A percentile compares a stretch with the other conserved stretches of the same genome.
Conservation (phyloP, 2,329 filamentous ascomycete genomes). For the Rutstroemia sp. region DNA sequence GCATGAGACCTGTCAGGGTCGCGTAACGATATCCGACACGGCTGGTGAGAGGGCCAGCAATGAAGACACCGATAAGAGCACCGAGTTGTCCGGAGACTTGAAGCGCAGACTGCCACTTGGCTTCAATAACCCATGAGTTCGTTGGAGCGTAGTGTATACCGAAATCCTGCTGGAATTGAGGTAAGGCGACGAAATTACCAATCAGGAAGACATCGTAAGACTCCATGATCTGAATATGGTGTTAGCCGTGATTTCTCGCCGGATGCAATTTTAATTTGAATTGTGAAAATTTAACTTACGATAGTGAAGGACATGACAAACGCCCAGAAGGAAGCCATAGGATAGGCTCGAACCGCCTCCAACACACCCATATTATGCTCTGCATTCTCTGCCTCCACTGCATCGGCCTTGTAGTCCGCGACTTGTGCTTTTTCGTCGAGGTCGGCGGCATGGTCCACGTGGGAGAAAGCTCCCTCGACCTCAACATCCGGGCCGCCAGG, state of each 20-base stretch:
- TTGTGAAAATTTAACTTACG: conserved; percentile 29
- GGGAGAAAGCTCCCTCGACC: too few species aligned
- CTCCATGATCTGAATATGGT: conserved; percentile 47
- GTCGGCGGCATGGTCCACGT: too few species aligned
- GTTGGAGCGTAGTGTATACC: neutral
- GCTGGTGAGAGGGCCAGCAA: conserved; percentile 54
- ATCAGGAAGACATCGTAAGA: conserved; percentile 56
- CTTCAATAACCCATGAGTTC: conserved; percentile 34
- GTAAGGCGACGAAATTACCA: conserved; percentile 48
- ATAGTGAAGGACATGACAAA: conserved; percentile 50
- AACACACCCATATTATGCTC: conserved; percentile 44
- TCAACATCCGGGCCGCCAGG: too few species aligned
- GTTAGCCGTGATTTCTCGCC: neutral
- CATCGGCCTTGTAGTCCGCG: conserved; percentile 23
- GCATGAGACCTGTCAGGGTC: conserved; percentile 46
- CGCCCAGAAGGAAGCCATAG: conserved; percentile 47
- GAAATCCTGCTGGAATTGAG: conserved; percentile 32
- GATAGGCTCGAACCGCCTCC: conserved; percentile 44
- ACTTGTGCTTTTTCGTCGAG: conserved; percentile 25
- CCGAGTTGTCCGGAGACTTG: conserved; percentile 48
- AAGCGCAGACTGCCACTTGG: conserved; percentile 52
- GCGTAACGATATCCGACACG: conserved; percentile 52
- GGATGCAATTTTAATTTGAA: conserved; percentile 7
- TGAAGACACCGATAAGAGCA: conserved; percentile 51
- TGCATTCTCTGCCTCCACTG: conserved; percentile 43